phyloP scores from a whole-genome alignment of 225 moss, liverwort and hornwort species.

The Anthoceros angustus region DNA sequence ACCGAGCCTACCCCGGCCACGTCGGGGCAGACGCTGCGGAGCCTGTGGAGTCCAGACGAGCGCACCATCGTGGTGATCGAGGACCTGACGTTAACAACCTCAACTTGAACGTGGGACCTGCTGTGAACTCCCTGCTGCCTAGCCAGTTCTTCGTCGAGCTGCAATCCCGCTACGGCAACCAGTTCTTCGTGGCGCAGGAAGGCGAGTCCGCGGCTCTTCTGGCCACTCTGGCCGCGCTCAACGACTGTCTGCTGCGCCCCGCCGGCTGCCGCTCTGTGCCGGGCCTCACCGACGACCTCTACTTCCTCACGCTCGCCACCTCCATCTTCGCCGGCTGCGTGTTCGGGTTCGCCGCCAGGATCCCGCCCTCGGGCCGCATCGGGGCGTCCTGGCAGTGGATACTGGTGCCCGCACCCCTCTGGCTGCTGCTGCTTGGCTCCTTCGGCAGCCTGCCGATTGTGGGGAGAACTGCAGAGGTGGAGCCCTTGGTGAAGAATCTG shows the following conservation, averaged over 20 bases:
- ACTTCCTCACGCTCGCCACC: background rate
- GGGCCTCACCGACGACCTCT: slow-evolving; percentile 2
- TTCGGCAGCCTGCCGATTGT: background rate
- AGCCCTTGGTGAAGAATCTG: slow-evolving; percentile 1
- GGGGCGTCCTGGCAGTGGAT: slow-evolving; percentile 3
- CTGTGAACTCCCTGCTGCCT: background rate
- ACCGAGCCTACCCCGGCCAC: background rate
- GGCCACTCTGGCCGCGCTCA: background rate
- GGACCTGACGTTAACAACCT: background rate
- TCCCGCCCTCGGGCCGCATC: background rate
- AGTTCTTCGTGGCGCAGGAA: slow-evolving; percentile 3
- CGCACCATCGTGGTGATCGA: slow-evolving; percentile 1
- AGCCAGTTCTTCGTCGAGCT: slow-evolving; percentile 1
- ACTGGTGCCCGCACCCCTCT: background rate
- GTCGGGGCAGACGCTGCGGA: background rate
- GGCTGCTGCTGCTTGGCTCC: background rate
- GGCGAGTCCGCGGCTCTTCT: background rate
- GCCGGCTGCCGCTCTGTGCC: slow-evolving; percentile 3
- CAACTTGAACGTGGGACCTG: background rate
- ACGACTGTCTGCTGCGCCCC: background rate
- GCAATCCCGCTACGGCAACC: slow-evolving; percentile 1
- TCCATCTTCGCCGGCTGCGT: background rate
- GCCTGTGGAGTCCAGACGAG: background rate
- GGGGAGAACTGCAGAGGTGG: background rate
- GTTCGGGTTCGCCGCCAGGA: background rate